These are phyloP conservation scores for Panus rudis DNA, from an alignment of 768 basidiomycete species.

Conservation along the genomic window DNA sequence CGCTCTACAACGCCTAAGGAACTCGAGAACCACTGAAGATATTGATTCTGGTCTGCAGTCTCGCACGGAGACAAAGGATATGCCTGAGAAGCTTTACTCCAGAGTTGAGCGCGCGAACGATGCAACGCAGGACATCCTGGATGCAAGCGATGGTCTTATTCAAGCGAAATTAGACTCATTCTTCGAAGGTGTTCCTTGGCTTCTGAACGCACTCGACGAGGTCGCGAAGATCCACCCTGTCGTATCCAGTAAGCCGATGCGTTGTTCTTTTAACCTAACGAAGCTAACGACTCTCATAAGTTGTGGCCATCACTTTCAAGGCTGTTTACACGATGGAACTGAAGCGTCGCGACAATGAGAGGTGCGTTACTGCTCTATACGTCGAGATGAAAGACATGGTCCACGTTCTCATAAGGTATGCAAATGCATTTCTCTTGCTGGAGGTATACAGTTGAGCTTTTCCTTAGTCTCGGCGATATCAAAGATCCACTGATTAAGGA, in stretches of 20 bases:
- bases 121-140: constrained; percentile 4
- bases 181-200: constrained; percentile 12
- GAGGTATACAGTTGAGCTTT: background rate
- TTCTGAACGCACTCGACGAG: constrained; percentile 18
- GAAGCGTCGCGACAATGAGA: constrained; percentile 42
- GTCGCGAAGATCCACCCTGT: constrained; percentile 20
- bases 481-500: constrained; percentile 13
- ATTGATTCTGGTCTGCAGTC: no score
- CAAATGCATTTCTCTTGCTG: background rate
- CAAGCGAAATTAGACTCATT: constrained; percentile 14
- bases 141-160: constrained; percentile 11
- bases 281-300: constrained; percentile 17
- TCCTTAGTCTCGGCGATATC: constrained; percentile 4
- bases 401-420: constrained; percentile 39
- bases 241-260: constrained; percentile 12
- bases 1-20: no score
- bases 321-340: constrained; percentile 40
- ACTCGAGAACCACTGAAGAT: no score
- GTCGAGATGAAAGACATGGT: constrained; percentile 47
- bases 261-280: background rate
- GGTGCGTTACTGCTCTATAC: constrained; percentile 37
- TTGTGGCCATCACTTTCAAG: constrained; percentile 42
- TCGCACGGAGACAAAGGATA: no score
- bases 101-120: no score
- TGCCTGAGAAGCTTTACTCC: no score